Base-by-base conservation (phyloP, 2,329 filamentous ascomycete species). In the Aspergillus sp. region DNA sequence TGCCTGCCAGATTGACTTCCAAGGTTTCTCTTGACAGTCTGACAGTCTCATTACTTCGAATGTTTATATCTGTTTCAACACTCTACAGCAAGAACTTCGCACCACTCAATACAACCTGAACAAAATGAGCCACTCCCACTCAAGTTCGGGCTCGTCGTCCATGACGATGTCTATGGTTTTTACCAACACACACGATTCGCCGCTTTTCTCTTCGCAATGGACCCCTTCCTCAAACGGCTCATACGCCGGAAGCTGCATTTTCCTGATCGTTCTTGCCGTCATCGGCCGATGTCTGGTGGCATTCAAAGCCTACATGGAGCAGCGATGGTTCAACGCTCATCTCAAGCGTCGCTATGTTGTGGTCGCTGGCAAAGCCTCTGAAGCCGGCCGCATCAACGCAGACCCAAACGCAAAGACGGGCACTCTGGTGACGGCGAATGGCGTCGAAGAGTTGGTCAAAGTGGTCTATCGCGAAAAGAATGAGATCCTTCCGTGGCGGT, bases 181-280 rank as follows among this genome's bases (percentile, higher is more conserved):
- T 65, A 88, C 88, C 68, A 86, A 83, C 65, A 79, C 81, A 60
- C 85, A 86, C 51, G 77, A 74, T 59, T 91, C 89, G 1, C 82
- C 89, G 3, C 82, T 92, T 50, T 92, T 84, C 80, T 89, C 91
- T 17, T 75, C 79, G 23, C 75, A 82, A 56, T 98, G 93, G 92
- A 90, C 90, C 2, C 94, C 94, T 5, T 78, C 74, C 30, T 88
- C 80, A 41, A 80, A 84, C 6, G 92, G 89, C 69, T 80, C 84
- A 62, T 98, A 97, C 77, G 92, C 92, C 1, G 94, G 88, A 59
- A 96, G 92, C 30, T 96, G 94, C 81, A 91, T 97, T 76, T 97
- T 97, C 79, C 85, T 97, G 62, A 88, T 97, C 74, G 69, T 90
- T 49, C 87, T 98, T 55, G 89, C 88, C 63, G 82, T 89, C 63